Evolutionary conservation across 805 yeast species (phyloP), one percentile per base, ranked within the genome.

Genomic region (Cyberlindnera bimundalis): DNA sequence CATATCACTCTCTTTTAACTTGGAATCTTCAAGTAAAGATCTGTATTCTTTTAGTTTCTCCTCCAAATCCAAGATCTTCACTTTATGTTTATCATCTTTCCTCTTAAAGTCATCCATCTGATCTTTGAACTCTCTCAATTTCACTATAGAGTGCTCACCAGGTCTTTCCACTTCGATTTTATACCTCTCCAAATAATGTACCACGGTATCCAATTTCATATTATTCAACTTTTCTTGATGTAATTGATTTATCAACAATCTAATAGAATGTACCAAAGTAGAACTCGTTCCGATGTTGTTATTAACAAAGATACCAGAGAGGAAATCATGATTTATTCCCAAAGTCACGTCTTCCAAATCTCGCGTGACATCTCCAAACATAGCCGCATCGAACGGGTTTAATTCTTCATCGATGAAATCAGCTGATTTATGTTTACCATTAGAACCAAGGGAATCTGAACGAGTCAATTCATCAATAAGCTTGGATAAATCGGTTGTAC

Each of bases 171-270:
- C 10, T 23, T 35, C 29, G 14, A 20, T 19, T 29, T 63, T 71
- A 50, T 79, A 84, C 43, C 70, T 71, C 31, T 62, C 61, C 43
- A 84, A 57, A 49, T 81, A 83, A 18, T 61, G 65, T 26, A 76
- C 78, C 30, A 84, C 64, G 10, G 81, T 71, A 33, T 66, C 64
- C 39, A 83, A 58, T 42, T 78, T 71, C 47, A 74, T 66, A 48
- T 71, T 78, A 51, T 83, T 84, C 38, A 78, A 68, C 50, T 74
- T 79, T 40, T 79, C 78, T 47, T 74, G 67, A 37, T 78, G 71
- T 15, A 84, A 62, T 39, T 78, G 78, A 21, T 73, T 64, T 2
- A 80, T 70, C 29, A 85, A 60, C 16, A 72, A 60, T 40, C 74
- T 72, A 8, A 84, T 71, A 5, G 81, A 70, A 37, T 71, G 72